phyloP scores from a whole-genome alignment of 2,329 filamentous ascomycete species.

The Venturia nashicola region DNA sequence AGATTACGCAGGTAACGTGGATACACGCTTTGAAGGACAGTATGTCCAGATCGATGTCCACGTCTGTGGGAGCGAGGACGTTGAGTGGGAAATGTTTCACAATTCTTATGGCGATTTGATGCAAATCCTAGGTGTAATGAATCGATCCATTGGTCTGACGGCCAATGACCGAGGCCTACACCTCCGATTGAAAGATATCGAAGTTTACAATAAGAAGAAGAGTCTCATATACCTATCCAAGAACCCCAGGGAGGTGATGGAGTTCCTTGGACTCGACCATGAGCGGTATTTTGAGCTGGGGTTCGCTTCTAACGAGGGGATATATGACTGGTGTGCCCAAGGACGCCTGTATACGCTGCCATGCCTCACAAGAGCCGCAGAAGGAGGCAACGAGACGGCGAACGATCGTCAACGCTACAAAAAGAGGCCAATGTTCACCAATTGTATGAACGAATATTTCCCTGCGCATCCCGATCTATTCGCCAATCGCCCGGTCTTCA shows the following conservation, averaged over 20 bases:
- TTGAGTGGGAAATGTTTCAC: constrained; percentile 55
- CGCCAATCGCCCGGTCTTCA: constrained; percentile 12
- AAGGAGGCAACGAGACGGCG: constrained; percentile 20
- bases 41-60: constrained; percentile 61
- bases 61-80: constrained; percentile 28
- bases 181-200: constrained; percentile 57
- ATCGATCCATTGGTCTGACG: constrained; percentile 54
- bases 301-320: constrained; percentile 41
- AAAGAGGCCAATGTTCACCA: constrained; percentile 43
- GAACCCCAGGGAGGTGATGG: constrained; percentile 43
- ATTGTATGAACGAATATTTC: constrained; percentile 54
- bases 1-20: constrained; percentile 8
- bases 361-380: constrained; percentile 14
- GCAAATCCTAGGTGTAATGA: constrained; percentile 51
- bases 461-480: constrained; percentile 35
- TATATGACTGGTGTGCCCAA: constrained; percentile 50
- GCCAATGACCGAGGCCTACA: constrained; percentile 51
- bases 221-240: constrained; percentile 45
- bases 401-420: constrained; percentile 47
- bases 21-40: constrained; percentile 13
- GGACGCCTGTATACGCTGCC: constrained; percentile 40
- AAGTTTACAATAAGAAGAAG: constrained; percentile 35
- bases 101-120: constrained; percentile 61
- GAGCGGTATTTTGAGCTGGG: constrained; percentile 36
- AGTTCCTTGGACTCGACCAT: constrained; percentile 49